A percentile compares a stretch with the other conserved stretches of the same genome.
Conservation (phyloP, 305 asterid species). For the Solanum hybrid region DNA sequence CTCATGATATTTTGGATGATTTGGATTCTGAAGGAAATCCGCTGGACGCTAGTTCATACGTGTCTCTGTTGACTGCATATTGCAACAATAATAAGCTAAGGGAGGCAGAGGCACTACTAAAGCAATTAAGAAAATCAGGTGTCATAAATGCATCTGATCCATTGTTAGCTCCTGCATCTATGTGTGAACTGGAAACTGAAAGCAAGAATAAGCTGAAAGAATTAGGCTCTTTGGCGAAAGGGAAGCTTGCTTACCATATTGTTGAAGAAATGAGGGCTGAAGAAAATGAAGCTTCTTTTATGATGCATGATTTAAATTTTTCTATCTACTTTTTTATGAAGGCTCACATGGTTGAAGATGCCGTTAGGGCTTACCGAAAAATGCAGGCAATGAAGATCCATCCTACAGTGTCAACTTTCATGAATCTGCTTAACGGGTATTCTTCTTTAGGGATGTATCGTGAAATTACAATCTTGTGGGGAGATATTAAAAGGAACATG, state of each 20-base stretch:
- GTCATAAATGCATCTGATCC: conserved; percentile 7
- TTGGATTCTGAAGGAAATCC: conserved; percentile 38
- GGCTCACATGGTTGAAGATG: conserved; percentile 78
- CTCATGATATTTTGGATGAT: conserved; percentile 88
- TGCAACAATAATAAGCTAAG: conserved; percentile 33
- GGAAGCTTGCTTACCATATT: conserved; percentile 37
- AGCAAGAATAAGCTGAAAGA: conserved; percentile 13
- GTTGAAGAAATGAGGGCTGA: conserved; percentile 31
- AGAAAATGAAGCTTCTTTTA: conserved; percentile 17
- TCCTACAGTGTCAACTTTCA: conserved; percentile 48
- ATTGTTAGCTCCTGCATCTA: conserved; percentile 1
- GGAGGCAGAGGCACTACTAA: conserved; percentile 59
- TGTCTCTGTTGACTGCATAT: conserved; percentile 53
- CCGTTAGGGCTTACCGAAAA: conserved; percentile 48
- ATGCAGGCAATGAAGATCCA: conserved; percentile 57
- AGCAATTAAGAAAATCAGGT: conserved; percentile 30
- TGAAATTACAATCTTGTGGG: conserved; percentile 75
- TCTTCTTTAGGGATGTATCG: conserved; percentile 63
- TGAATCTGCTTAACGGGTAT: conserved; percentile 49
- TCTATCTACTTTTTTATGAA: conserved; percentile 67
- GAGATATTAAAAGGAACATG: conserved; percentile 63
- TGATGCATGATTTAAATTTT: conserved; percentile 42
- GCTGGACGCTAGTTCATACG: conserved; percentile 26
- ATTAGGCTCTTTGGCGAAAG: background rate
- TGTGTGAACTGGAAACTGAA: conserved; percentile 17